Conservation (phyloP, 2,329 filamentous ascomycete species). For the Xylaria multiplex region DNA sequence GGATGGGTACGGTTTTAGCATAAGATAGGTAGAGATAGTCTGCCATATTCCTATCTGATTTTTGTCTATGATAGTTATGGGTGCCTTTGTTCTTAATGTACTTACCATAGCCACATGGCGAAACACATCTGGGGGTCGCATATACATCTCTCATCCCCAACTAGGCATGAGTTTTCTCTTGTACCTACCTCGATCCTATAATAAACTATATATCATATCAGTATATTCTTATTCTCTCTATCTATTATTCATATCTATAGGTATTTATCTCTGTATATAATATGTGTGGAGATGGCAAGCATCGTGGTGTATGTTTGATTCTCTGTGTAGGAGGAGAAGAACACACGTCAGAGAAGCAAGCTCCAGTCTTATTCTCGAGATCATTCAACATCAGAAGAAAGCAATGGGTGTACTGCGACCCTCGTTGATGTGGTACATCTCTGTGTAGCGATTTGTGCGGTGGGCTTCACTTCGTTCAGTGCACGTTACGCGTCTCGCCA, state of each 20-base stretch:
- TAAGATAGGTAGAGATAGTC: too few species aligned
- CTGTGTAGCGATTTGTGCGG: background rate
- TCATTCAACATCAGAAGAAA: slow-evolving; percentile 14
- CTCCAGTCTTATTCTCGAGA: slow-evolving; percentile 17
- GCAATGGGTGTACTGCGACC: slow-evolving; percentile 8
- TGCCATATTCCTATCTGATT: too few species aligned
- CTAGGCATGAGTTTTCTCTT: too few species aligned
- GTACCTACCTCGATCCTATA: too few species aligned
- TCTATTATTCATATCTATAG: background rate
- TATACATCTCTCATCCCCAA: too few species aligned
- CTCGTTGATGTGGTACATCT: slow-evolving; percentile 7
- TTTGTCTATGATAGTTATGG: too few species aligned
- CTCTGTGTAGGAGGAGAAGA: background rate
- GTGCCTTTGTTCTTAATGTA: too few species aligned
- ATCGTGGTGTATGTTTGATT: background rate
- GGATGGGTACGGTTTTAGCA: too few species aligned
- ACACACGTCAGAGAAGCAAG: background rate
- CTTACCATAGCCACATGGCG: too few species aligned
- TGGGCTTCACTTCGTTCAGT: slow-evolving; percentile 6
- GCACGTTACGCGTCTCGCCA: background rate
- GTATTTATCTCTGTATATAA: background rate
- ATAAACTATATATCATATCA: too few species aligned
- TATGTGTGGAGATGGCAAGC: slow-evolving; percentile 12
- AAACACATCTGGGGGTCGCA: too few species aligned
- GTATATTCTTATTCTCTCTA: too few species aligned